Conservation (phyloP, 2,329 filamentous ascomycete species). For the Aureobasidium namibiae region DNA sequence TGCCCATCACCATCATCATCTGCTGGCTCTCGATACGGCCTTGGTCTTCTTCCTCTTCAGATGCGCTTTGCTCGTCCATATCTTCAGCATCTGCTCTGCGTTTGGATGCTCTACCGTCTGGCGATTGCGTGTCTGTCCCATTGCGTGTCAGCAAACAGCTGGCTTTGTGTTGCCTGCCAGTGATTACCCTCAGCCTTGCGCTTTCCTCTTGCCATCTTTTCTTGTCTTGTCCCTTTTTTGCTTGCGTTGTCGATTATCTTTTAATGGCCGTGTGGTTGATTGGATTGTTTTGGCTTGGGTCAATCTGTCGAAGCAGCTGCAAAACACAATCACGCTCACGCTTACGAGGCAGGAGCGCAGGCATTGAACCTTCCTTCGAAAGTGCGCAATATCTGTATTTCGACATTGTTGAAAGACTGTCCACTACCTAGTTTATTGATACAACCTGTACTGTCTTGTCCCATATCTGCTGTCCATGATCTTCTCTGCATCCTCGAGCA, state of each 20-base stretch:
- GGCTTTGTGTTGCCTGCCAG: rapidly evolving
- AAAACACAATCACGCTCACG: neutral
- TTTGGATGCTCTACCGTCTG: neutral
- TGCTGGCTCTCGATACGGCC: constrained; percentile 15
- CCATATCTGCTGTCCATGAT: neutral
- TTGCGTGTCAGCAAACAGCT: neutral
- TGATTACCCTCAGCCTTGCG: neutral
- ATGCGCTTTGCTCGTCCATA: neutral
- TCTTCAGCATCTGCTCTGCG: neutral
- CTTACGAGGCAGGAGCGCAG: neutral
- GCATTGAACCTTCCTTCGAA: neutral
- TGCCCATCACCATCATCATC: neutral
- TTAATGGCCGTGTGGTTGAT: neutral
- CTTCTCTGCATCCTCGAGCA: neutral
- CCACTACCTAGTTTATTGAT: neutral
- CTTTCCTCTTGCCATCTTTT: constrained; percentile 3
- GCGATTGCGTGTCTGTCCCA: neutral
- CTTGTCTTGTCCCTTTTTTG: neutral
- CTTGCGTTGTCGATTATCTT: neutral
- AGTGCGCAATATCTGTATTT: neutral
- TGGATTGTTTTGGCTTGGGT: too few relatives aligned
- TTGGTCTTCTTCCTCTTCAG: neutral
- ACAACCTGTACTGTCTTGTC: neutral
- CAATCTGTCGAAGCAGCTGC: too few relatives aligned
- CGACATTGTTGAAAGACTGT: too few relatives aligned